Evolutionary conservation across 352 stramenopile genomes (phyloP), one percentile per base, ranked within the genome.

Genomic region (Pythium sp.): DNA sequence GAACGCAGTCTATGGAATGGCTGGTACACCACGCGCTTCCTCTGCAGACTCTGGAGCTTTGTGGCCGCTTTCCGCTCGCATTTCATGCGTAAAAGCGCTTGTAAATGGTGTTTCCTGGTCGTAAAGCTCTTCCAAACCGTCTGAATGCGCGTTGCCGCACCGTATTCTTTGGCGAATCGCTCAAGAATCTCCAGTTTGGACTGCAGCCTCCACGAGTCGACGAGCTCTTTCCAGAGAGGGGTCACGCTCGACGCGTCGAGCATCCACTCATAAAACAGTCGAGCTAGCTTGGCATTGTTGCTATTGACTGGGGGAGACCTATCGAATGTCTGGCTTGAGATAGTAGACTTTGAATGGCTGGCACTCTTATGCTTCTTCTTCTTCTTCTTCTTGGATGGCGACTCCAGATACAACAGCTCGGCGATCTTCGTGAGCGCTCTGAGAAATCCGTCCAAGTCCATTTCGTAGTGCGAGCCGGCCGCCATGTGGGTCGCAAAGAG

Each of bases 371-470:
- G n/a, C 12, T 54, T 32, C 2, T 32, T 32, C 6, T 32, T 54
- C 24, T 28, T 24, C 34, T 54, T 54, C 28, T 26, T 41, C 38
- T 38, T 34, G 58, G 54, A 61, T 46, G 9, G 26, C 14, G 56
- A 49, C 36, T 60, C 22, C 8, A 3, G 32, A 62, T 79, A 85
- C 15, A 90, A 62, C 3, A 72, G 65, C 22, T 56, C 34, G 9
- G 81, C 79, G 9, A 90, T 73, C 56, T 65, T 76, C 28, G 78
- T 69, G 0, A 90, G 24, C 18, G 84, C 77, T 12, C 46, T 62
- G 1, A 80, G 28, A 41, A 92, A 92, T 1, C 82, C 80, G 8
- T 80, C 77, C 32, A 82, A 83, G 26, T 78, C 57, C 80, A 92
- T 90, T 67, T 89, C 82, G 51, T 87, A 86, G 30, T 77, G 64